Evolutionary conservation across 2,329 filamentous ascomycete genomes (phyloP).

Genomic region (Arthrinium puccinioides): DNA sequence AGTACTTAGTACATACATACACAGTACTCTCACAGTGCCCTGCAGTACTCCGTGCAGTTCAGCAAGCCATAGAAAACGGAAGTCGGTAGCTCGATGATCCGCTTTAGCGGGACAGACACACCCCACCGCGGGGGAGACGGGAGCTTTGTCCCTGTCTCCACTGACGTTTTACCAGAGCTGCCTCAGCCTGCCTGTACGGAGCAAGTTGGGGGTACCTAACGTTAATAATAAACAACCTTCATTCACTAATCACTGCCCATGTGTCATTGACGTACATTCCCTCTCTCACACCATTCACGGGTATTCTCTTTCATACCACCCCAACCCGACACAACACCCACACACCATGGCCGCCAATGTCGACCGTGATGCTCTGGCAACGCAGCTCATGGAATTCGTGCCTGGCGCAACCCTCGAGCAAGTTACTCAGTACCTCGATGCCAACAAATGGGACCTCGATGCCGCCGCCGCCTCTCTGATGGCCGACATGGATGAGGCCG

Average conservation of each 20-base stretch:
- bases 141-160: neutral
- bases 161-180: slow-evolving; percentile 12
- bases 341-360: slow-evolving; percentile 27
- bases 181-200: slow-evolving; percentile 5
- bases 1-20: too few relatives aligned
- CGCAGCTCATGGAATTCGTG: slow-evolving; percentile 45
- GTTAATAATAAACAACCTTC: neutral
- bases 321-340: slow-evolving; percentile 6
- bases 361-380: slow-evolving; percentile 36
- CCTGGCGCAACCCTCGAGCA: slow-evolving; percentile 46
- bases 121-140: slow-evolving; percentile 2
- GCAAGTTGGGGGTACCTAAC: neutral
- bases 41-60: too few relatives aligned
- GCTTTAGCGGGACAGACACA: neutral
- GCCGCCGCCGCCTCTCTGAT: slow-evolving; percentile 57
- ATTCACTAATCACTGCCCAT: neutral
- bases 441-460: slow-evolving; percentile 60
- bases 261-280: too few relatives aligned
- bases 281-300: neutral
- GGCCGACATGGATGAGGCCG: slow-evolving; percentile 44
- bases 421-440: slow-evolving; percentile 61
- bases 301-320: neutral
- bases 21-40: too few relatives aligned
- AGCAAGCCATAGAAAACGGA: neutral
- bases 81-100: slow-evolving; percentile 3